A percentile compares a stretch with the other conserved stretches of the same genome.
Evolutionary conservation across 108 stramenopile species (phyloP).

Genomic region (Chaetoceros muelleri): DNA sequence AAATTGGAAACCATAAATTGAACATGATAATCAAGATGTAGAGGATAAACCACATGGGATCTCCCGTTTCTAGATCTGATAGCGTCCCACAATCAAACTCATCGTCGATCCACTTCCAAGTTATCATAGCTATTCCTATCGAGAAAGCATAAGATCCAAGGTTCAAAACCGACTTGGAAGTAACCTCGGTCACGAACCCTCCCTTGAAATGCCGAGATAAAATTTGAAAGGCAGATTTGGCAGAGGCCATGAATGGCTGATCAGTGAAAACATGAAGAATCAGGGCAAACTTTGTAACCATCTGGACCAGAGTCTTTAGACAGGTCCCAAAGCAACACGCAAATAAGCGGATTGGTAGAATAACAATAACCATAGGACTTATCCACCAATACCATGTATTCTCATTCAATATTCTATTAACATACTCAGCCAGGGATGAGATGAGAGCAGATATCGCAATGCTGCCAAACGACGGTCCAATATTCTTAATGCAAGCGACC

Average conservation of each 20-base stretch:
- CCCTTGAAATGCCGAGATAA: constrained; percentile 11
- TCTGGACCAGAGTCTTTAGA: constrained; percentile 6
- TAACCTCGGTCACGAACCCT: constrained; percentile 9
- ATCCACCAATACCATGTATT: constrained; percentile 4
- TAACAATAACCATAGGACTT: not conserved
- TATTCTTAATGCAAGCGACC: not conserved
- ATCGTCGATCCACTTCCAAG: constrained; percentile 13
- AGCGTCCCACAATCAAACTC: constrained; percentile 2
- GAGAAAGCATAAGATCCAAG: constrained; percentile 3
- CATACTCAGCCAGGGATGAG: constrained; percentile 5
- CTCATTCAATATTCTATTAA: not conserved
- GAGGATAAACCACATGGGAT: not conserved
- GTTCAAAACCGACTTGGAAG: constrained; percentile 6
- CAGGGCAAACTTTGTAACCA: constrained; percentile 10
- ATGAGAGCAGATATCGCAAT: constrained; percentile 4
- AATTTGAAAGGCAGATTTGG: constrained; percentile 1
- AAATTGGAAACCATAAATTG: constrained; percentile 5
- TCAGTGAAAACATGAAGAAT: constrained; percentile 12
- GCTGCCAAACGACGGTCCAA: constrained; percentile 3
- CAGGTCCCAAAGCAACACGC: constrained; percentile 1
- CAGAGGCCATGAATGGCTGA: constrained; percentile 6
- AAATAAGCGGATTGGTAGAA: not conserved
- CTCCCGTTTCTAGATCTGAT: not conserved
- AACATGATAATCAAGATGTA: constrained; percentile 6
- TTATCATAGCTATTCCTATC: constrained; percentile 1